Evolutionary conservation across 768 basidiomycete species (phyloP).

Genomic region (Lepiota brunneoincarnata): DNA sequence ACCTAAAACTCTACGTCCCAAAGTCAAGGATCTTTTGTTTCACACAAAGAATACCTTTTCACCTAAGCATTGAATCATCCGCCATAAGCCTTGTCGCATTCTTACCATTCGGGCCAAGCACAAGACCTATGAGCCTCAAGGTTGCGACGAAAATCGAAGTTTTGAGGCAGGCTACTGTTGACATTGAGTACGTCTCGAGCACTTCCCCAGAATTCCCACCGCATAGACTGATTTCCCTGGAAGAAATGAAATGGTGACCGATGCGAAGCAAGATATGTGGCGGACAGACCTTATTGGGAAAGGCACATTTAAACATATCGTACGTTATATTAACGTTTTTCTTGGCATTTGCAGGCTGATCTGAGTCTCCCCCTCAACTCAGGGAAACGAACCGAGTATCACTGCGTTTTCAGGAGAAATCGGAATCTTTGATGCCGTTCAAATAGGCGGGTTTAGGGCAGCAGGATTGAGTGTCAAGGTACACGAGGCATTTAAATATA

Average conservation of each 20-base stretch:
- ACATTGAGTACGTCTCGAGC: slow-evolving; percentile 44
- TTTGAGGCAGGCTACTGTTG: slow-evolving; percentile 66
- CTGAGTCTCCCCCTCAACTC: slow-evolving; percentile 22
- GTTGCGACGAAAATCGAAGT: slow-evolving; percentile 54
- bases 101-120: slow-evolving; percentile 53
- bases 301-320: slow-evolving; percentile 55
- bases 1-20: slow-evolving; percentile 48
- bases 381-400: slow-evolving; percentile 69
- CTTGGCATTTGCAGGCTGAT: not conserved
- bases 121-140: slow-evolving; percentile 26
- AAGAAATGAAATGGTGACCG: slow-evolving; percentile 45
- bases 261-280: slow-evolving; percentile 73
- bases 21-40: slow-evolving; percentile 58
- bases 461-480: slow-evolving; percentile 66
- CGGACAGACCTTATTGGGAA: slow-evolving; percentile 61
- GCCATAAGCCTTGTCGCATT: slow-evolving; percentile 57
- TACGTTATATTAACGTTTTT: slow-evolving; percentile 26
- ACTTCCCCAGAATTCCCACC: not conserved
- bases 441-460: slow-evolving; percentile 62
- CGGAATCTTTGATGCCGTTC: slow-evolving; percentile 41
- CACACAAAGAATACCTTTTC: slow-evolving; percentile 61
- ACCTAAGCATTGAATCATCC: slow-evolving; percentile 57
- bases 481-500: slow-evolving; percentile 13
- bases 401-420: slow-evolving; percentile 64
- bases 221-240: not conserved